Percentiles rank a stretch among this genome's conserved stretches.
phyloP scores from a whole-genome alignment of 2,329 filamentous ascomycete genomes.

The Ophiostoma tasmaniense region DNA sequence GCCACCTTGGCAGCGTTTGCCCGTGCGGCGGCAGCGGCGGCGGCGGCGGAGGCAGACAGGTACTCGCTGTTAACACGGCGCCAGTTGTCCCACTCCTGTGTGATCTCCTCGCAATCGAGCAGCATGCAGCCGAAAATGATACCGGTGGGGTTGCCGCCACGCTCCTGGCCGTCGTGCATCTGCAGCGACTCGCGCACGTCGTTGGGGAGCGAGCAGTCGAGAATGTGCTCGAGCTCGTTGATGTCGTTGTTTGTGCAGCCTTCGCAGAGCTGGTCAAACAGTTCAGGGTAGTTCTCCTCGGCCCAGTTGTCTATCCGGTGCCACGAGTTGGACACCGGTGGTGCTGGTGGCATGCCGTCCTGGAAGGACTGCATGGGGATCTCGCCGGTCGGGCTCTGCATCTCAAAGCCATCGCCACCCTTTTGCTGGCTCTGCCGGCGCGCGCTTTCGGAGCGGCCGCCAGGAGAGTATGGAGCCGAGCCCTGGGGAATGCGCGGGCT shows the following conservation, averaged over 20 bases:
- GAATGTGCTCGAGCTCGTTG: slow-evolving; percentile 91
- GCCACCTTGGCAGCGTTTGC: slow-evolving; percentile 30
- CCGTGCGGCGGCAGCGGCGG: slow-evolving; percentile 61
- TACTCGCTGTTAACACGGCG: slow-evolving; percentile 86
- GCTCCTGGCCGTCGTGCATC: slow-evolving; percentile 93
- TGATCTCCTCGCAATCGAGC: slow-evolving; percentile 94
- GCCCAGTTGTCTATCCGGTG: slow-evolving; percentile 87
- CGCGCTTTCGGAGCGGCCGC: slow-evolving; percentile 70
- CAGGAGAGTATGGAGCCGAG: slow-evolving; percentile 68
- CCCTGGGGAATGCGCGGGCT: slow-evolving; percentile 10
- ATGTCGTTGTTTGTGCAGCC: slow-evolving; percentile 89
- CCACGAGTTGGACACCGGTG: slow-evolving; percentile 85
- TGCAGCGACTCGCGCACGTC: slow-evolving; percentile 88
- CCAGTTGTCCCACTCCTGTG: slow-evolving; percentile 98
- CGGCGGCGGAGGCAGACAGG: slow-evolving; percentile 51
- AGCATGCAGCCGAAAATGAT: slow-evolving; percentile 93
- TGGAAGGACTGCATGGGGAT: slow-evolving; percentile 96
- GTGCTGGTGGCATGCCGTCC: slow-evolving; percentile 82
- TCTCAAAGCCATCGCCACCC: slow-evolving; percentile 60
- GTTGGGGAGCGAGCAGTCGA: slow-evolving; percentile 87
- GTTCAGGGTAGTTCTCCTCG: slow-evolving; percentile 89
- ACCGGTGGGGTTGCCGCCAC: slow-evolving; percentile 81
- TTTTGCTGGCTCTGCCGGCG: slow-evolving; percentile 47
- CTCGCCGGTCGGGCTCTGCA: slow-evolving; percentile 61
- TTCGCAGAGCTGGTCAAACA: slow-evolving; percentile 88